Conservation (phyloP, 139 green algal species). For the Coelastrella sp. region DNA sequence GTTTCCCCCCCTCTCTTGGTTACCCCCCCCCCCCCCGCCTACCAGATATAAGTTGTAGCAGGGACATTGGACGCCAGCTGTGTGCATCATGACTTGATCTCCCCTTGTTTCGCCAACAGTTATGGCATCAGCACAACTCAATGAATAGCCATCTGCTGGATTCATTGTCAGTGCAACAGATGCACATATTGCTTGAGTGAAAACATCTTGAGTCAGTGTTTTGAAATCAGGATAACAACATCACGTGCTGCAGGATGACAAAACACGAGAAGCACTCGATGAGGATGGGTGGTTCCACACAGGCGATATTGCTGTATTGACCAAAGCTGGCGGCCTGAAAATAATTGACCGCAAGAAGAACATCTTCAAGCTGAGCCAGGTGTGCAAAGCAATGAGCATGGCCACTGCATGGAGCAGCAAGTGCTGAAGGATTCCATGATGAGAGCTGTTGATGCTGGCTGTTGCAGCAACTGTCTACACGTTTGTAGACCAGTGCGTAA, state of each 20-base stretch:
- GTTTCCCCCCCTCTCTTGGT: too few relatives aligned
- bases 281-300: conserved; percentile 92
- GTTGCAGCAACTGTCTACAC: not conserved
- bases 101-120: too few relatives aligned
- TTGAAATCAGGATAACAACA: too few relatives aligned
- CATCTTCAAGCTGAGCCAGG: conserved; percentile 98
- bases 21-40: too few relatives aligned
- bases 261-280: conserved; percentile 60
- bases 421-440: not conserved
- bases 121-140: too few relatives aligned
- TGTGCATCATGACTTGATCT: too few relatives aligned
- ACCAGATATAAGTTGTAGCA: too few relatives aligned
- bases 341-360: conserved; percentile 99
- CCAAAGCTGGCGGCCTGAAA: conserved; percentile 76
- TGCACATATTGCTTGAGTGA: too few relatives aligned
- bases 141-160: too few relatives aligned
- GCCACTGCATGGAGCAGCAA: not conserved
- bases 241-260: not conserved
- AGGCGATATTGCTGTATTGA: conserved; percentile 91
- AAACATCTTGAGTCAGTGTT: too few relatives aligned
- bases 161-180: too few relatives aligned
- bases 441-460: not conserved
- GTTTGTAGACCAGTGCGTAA: not conserved
- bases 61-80: too few relatives aligned
- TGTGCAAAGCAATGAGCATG: not conserved